Conservation (phyloP, 2,329 filamentous ascomycete species). For the Aspergillus sp. region DNA sequence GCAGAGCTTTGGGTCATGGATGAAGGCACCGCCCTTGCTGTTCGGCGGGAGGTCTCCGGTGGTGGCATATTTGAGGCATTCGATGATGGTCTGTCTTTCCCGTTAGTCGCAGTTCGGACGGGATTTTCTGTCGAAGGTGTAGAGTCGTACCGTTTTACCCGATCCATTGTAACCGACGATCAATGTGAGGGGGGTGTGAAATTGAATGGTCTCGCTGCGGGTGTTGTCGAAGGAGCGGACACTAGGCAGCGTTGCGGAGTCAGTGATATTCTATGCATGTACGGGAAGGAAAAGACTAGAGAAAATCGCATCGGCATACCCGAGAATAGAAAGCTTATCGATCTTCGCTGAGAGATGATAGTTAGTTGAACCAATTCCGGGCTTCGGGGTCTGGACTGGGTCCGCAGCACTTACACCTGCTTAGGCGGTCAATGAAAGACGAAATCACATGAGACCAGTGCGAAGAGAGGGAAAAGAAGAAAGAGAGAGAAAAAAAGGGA, state of each 20-base stretch:
- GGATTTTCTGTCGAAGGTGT: background rate
- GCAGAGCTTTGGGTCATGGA: slow-evolving; percentile 92
- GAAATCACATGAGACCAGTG: background rate
- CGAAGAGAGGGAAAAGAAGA: background rate
- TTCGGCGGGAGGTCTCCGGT: slow-evolving; percentile 92
- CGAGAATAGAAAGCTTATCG: slow-evolving; percentile 83
- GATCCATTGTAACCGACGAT: slow-evolving; percentile 98
- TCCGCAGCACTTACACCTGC: slow-evolving; percentile 32
- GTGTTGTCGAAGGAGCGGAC: slow-evolving; percentile 82
- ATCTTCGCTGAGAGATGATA: slow-evolving; percentile 64
- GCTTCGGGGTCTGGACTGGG: background rate
- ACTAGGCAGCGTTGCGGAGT: slow-evolving; percentile 36
- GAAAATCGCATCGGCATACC: slow-evolving; percentile 44
- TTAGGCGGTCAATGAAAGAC: slow-evolving; percentile 7
- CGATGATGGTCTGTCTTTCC: slow-evolving; percentile 74
- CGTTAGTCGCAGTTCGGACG: slow-evolving; percentile 4
- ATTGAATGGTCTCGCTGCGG: slow-evolving; percentile 75
- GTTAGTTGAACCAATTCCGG: slow-evolving; percentile 2
- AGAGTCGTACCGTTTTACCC: slow-evolving; percentile 71
- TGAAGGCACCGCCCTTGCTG: slow-evolving; percentile 83
- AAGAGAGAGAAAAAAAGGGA: background rate
- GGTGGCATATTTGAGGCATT: slow-evolving; percentile 96
- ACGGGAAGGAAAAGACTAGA: background rate
- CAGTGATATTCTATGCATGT: background rate
- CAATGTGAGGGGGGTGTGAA: slow-evolving; percentile 86